A percentile compares a stretch with the other conserved stretches of the same genome.
Conservation (phyloP, 495 filamentous ascomycete species). For the Neurospora sp. region DNA sequence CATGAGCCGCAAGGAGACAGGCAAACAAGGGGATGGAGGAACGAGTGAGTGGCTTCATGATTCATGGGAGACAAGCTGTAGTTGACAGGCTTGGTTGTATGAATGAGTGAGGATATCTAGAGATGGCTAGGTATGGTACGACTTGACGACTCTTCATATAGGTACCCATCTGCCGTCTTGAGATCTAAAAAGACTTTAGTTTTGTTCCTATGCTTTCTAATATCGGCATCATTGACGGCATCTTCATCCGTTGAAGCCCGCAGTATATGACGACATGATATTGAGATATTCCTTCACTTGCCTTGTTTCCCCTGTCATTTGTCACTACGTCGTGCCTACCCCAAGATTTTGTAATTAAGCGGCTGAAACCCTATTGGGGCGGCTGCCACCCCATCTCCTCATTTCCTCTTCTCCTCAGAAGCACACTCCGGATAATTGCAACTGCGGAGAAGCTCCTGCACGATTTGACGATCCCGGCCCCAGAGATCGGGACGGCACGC, state of each 20-base stretch:
- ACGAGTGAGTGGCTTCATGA: neutral
- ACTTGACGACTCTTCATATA: neutral
- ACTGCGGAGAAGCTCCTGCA: neutral
- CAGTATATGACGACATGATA: neutral
- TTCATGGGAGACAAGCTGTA: neutral
- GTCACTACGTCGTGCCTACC: neutral
- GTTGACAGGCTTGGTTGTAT: neutral
- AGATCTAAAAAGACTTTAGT: neutral
- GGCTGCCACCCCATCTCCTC: neutral
- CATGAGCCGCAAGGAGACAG: neutral
- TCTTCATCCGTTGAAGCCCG: neutral
- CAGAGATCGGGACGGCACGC: neutral
- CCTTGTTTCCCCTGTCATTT: neutral
- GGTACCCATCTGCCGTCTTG: neutral
- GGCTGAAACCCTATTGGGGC: neutral
- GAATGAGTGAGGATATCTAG: neutral
- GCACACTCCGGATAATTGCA: neutral
- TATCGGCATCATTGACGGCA: neutral
- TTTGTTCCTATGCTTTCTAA: neutral
- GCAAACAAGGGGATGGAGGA: neutral
- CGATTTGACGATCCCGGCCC: neutral
- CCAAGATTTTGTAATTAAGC: neutral
- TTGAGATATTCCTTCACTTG: neutral
- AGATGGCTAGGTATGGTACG: neutral
- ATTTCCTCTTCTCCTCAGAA: neutral